phyloP scores from a whole-genome alignment of 371 early-diverging fungal genomes.

The Lichtheimia ramosa region DNA sequence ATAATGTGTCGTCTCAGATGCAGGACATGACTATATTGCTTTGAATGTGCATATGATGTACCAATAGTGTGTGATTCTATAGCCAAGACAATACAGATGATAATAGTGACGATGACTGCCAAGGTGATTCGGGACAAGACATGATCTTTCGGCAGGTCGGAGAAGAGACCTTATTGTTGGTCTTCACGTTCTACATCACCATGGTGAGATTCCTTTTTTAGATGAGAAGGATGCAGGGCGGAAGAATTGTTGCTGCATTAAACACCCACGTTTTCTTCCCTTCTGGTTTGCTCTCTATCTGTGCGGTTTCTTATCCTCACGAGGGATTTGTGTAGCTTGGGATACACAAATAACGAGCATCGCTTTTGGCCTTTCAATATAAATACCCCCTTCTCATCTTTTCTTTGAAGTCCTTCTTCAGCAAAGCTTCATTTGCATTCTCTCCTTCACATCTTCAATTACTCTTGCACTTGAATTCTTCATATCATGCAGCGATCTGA shows the following conservation, averaged over 20 bases:
- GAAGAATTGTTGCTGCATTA: constrained; percentile 1
- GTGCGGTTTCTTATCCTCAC: constrained; percentile 17
- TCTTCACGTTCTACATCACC: background rate
- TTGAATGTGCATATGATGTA: too few relatives aligned
- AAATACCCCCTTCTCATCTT: constrained; percentile 15
- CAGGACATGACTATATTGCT: too few relatives aligned
- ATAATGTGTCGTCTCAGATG: too few relatives aligned
- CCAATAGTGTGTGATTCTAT: too few relatives aligned
- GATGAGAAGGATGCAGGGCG: constrained; percentile 15
- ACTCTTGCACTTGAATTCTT: constrained; percentile 9
- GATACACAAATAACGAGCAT: constrained; percentile 1
- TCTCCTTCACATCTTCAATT: constrained; percentile 8
- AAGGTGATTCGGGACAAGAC: too few relatives aligned
- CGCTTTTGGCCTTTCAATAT: constrained; percentile 2
- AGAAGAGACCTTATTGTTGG: background rate
- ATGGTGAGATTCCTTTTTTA: constrained; percentile 9
- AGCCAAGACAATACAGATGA: too few relatives aligned
- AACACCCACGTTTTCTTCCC: constrained; percentile 13
- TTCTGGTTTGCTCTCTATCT: constrained; percentile 9
- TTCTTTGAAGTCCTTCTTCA: constrained; percentile 15
- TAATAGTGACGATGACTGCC: too few relatives aligned
- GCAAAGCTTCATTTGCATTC: constrained; percentile 8
- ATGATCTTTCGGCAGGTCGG: too few relatives aligned
- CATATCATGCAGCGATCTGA: constrained; percentile 1
- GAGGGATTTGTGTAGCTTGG: constrained; percentile 1